Evolutionary conservation across 257 asterid genomes (phyloP).

Genomic region (Penstemon barbatus): DNA sequence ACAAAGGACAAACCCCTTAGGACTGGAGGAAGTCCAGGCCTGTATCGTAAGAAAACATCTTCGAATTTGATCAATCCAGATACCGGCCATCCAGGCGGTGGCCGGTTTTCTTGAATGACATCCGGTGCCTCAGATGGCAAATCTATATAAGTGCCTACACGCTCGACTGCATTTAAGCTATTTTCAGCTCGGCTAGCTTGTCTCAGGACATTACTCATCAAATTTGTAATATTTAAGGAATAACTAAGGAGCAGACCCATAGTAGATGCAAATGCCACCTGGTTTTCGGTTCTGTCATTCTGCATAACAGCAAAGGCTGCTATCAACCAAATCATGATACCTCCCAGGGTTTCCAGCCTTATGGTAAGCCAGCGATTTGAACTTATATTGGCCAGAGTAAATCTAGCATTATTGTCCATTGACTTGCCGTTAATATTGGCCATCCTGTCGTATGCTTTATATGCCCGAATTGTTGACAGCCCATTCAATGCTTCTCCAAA

Average conservation of each 20-base stretch:
- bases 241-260: slow-evolving; percentile 88
- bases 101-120: slow-evolving; percentile 51
- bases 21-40: slow-evolving; percentile 70
- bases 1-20: slow-evolving; percentile 58
- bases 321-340: slow-evolving; percentile 78
- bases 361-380: slow-evolving; percentile 82
- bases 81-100: slow-evolving; percentile 75
- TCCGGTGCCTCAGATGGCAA: slow-evolving; percentile 80
- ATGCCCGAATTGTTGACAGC: slow-evolving; percentile 75
- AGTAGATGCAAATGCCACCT: slow-evolving; percentile 74
- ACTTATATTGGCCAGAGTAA: slow-evolving; percentile 63
- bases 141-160: slow-evolving; percentile 73
- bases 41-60: slow-evolving; percentile 57
- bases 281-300: slow-evolving; percentile 56
- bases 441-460: slow-evolving; percentile 72
- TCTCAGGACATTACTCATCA: slow-evolving; percentile 65
- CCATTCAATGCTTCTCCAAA: slow-evolving; percentile 83
- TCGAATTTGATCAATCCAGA: slow-evolving; percentile 61
- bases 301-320: slow-evolving; percentile 83
- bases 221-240: slow-evolving; percentile 65
- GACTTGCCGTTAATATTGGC: slow-evolving; percentile 59
- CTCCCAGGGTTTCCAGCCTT: slow-evolving; percentile 71
- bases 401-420: slow-evolving; percentile 74
- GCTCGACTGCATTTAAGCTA: slow-evolving; percentile 76
- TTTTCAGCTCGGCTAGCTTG: slow-evolving; percentile 80